A percentile compares a stretch with the other conserved stretches of the same genome.
phyloP scores from a whole-genome alignment of 768 basidiomycete species.

The Suillus subaureus region DNA sequence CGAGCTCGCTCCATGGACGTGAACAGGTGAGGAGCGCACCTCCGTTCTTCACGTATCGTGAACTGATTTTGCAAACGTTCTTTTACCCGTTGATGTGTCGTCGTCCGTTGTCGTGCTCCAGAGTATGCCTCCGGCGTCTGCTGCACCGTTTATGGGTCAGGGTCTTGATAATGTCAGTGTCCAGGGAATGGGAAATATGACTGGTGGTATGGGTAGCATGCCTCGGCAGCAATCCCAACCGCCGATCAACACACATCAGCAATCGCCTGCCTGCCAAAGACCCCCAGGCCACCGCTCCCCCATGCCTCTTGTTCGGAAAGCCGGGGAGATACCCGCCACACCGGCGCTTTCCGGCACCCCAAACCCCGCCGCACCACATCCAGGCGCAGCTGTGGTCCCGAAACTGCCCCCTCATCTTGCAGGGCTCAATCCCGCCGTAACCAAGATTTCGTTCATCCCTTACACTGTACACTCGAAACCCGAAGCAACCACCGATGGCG shows the following conservation, averaged over 20 bases:
- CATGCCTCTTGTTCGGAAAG: slow-evolving; percentile 23
- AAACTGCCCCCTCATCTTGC: slow-evolving; percentile 36
- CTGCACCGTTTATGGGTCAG: slow-evolving; percentile 23
- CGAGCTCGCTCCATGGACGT: slow-evolving; percentile 25
- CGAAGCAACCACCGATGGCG: slow-evolving; percentile 21
- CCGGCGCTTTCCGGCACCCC: slow-evolving; percentile 15
- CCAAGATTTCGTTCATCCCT: slow-evolving; percentile 32
- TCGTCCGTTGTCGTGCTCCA: slow-evolving; percentile 4
- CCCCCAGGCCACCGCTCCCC: slow-evolving; percentile 24
- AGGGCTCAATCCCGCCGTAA: slow-evolving; percentile 34
- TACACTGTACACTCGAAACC: slow-evolving; percentile 22
- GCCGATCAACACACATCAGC: slow-evolving; percentile 23
- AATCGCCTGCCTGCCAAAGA: slow-evolving; percentile 26
- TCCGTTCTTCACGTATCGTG: not conserved
- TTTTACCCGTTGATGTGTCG: slow-evolving; percentile 4
- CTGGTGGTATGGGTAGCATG: slow-evolving; percentile 14
- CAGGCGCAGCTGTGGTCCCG: slow-evolving; percentile 30
- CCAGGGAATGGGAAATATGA: slow-evolving; percentile 12
- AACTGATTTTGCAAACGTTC: slow-evolving; percentile 4
- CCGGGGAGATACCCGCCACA: slow-evolving; percentile 18
- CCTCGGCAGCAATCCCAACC: slow-evolving; percentile 28
- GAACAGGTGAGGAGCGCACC: slow-evolving; percentile 23
- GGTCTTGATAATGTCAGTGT: slow-evolving; percentile 20
- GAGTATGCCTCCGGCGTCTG: slow-evolving; percentile 27
- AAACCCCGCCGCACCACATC: slow-evolving; percentile 25